phyloP scores from a whole-genome alignment of 192 early-diverging fungal species.

The Pilobolus umbonatus region DNA sequence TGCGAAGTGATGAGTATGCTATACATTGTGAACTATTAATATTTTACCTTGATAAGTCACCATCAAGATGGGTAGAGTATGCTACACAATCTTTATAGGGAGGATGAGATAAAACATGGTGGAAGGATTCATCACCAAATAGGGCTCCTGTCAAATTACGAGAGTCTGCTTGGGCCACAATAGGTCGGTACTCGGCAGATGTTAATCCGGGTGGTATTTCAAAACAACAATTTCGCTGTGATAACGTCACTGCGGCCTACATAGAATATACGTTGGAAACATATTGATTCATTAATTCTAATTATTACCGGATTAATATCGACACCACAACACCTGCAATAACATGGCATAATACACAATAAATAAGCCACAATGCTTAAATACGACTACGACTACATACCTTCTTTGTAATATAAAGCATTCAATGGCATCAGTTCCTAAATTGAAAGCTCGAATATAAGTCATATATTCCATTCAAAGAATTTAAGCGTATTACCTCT shows the following conservation, averaged over 20 bases:
- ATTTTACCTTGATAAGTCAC: constrained; percentile 64
- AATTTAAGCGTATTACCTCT: constrained; percentile 44
- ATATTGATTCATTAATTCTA: neutral
- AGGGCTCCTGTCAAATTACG: constrained; percentile 59
- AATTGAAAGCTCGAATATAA: neutral
- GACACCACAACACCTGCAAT: constrained; percentile 63
- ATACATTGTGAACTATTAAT: neutral
- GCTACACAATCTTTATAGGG: constrained; percentile 93
- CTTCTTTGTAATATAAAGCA: constrained; percentile 73
- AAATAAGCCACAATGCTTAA: neutral
- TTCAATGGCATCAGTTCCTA: constrained; percentile 86
- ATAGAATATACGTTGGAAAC: neutral
- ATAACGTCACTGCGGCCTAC: constrained; percentile 71
- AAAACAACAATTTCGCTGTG: constrained; percentile 85
- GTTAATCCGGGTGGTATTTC: constrained; percentile 60
- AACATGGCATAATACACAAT: neutral
- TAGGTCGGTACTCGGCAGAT: constrained; percentile 74
- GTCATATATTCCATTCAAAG: neutral
- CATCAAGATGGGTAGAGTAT: constrained; percentile 82
- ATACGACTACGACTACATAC: constrained; percentile 17
- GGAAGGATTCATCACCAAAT: constrained; percentile 71
- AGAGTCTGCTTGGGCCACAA: constrained; percentile 80
- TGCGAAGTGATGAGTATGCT: neutral
- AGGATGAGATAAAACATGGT: constrained; percentile 88
- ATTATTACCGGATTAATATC: constrained; percentile 80